phyloP scores from a whole-genome alignment of 169 alveolate species.

The Plasmodium knowlesi region DNA sequence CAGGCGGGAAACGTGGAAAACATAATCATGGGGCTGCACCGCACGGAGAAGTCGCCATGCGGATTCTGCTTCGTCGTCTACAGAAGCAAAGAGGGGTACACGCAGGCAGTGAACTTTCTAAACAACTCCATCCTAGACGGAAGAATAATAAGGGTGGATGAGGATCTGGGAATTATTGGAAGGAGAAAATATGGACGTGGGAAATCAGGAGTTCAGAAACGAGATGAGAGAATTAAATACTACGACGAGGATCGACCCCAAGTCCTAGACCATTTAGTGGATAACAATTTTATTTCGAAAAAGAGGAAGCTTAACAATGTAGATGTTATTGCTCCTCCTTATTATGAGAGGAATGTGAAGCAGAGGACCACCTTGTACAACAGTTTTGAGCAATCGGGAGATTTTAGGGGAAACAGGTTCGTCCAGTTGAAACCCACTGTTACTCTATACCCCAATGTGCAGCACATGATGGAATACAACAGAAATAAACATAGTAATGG shows the following conservation, averaged over 20 bases:
- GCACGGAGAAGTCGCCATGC: conserved; percentile 83
- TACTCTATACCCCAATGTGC: conserved; percentile 46
- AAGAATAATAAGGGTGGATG: conserved; percentile 83
- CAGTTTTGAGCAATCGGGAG: not conserved
- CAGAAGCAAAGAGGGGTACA: conserved; percentile 78
- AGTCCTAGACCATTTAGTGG: conserved; percentile 39
- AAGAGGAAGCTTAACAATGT: conserved; percentile 38
- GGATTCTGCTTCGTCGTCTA: conserved; percentile 86
- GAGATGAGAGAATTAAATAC: conserved; percentile 78
- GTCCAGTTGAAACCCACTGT: conserved; percentile 34
- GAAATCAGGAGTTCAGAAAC: conserved; percentile 83
- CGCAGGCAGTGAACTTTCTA: conserved; percentile 78
- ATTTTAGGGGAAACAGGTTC: not conserved
- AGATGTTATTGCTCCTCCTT: not conserved
- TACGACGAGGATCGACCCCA: conserved; percentile 68
- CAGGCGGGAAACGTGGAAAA: conserved; percentile 82
- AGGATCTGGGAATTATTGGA: conserved; percentile 82
- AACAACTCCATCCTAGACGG: conserved; percentile 86
- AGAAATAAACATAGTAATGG: conserved; percentile 5
- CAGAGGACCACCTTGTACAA: not conserved
- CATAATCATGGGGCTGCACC: conserved; percentile 82
- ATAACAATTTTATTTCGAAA: conserved; percentile 12
- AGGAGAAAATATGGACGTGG: conserved; percentile 85
- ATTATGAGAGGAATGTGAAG: conserved; percentile 57
- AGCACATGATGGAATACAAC: conserved; percentile 35